phyloP scores from a whole-genome alignment of 2,329 filamentous ascomycete species.

The Fusarium sp. region DNA sequence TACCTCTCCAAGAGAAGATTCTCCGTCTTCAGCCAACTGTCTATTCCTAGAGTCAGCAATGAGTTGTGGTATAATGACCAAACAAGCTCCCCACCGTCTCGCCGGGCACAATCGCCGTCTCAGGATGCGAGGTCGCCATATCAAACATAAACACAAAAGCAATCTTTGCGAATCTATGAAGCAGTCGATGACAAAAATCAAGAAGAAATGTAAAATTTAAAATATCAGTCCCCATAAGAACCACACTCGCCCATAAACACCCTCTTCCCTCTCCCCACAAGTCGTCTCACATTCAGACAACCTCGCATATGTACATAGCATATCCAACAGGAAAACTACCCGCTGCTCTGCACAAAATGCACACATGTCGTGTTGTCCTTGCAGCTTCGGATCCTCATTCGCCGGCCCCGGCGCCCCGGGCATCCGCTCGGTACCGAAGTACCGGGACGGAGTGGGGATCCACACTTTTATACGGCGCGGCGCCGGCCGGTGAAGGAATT shows the following conservation, averaged over 20 bases:
- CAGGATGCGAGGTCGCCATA: background rate
- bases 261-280: background rate
- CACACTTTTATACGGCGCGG: background rate
- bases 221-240: background rate
- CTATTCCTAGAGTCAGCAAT: background rate
- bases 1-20: background rate
- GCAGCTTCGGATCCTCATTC: background rate
- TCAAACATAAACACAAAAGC: background rate
- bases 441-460: slow-evolving; percentile 9
- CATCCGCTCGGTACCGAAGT: slow-evolving; percentile 2
- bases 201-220: background rate
- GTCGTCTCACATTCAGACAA: background rate
- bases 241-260: background rate
- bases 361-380: background rate
- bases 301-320: background rate
- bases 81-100: background rate
- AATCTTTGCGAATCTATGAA: background rate
- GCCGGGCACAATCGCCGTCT: background rate
- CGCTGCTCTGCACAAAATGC: background rate
- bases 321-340: background rate
- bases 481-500: background rate
- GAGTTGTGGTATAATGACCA: background rate
- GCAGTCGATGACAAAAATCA: background rate
- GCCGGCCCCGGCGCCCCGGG: background rate
- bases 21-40: background rate